phyloP scores from a whole-genome alignment of 1,139 yeast genomes.

The Yamadazyma aaseri region DNA sequence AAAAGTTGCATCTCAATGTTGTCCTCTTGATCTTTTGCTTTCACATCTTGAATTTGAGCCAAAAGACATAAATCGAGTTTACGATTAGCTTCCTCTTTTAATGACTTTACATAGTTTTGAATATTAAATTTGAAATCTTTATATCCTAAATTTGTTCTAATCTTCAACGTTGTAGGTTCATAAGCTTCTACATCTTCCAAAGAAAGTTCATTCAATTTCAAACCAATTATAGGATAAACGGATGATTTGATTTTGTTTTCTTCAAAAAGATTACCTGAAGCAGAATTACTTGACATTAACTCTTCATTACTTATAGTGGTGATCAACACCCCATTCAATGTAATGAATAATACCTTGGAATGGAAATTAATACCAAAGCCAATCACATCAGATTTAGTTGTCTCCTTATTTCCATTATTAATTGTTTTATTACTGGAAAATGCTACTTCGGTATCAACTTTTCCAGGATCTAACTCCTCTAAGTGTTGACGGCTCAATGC shows the following conservation, averaged over 20 bases:
- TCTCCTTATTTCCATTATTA: constrained; percentile 11
- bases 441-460: constrained; percentile 37
- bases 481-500: constrained; percentile 29
- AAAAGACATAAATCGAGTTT: constrained; percentile 17
- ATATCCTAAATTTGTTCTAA: constrained; percentile 74
- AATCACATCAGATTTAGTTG: constrained; percentile 53
- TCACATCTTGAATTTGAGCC: constrained; percentile 17
- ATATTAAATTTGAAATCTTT: constrained; percentile 70
- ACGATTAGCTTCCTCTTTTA: constrained; percentile 29
- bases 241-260: constrained; percentile 18
- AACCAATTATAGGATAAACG: constrained; percentile 43
- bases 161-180: constrained; percentile 18
- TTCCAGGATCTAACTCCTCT: constrained; percentile 32
- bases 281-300: constrained; percentile 24
- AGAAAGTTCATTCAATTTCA: constrained; percentile 30
- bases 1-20: constrained; percentile 22
- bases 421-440: constrained; percentile 23
- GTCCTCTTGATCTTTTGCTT: constrained; percentile 1
- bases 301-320: constrained; percentile 32
- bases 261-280: constrained; percentile 29
- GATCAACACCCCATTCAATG: constrained; percentile 72
- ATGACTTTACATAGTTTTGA: constrained; percentile 54
- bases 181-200: constrained; percentile 8
- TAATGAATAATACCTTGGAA: constrained; percentile 64
- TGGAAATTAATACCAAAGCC: constrained; percentile 85